These are phyloP conservation scores for Primulina huaijiensis DNA, from an alignment of 257 asterid species.

Conservation along the genomic window DNA sequence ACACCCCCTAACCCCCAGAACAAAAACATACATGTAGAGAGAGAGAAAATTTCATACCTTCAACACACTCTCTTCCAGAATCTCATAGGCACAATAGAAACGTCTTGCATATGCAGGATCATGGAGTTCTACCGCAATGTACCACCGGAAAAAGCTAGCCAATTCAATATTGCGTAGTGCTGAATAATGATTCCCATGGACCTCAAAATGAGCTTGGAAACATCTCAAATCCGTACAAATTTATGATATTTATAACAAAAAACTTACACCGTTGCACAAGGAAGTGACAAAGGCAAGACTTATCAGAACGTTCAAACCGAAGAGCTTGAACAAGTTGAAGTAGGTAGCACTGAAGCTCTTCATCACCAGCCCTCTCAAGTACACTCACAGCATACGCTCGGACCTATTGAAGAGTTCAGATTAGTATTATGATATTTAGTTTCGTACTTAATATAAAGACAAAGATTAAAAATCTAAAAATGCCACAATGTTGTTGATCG, in stretches of 20 bases:
- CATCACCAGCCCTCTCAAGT: slow-evolving; percentile 97
- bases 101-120: slow-evolving; percentile 93
- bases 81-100: slow-evolving; percentile 81
- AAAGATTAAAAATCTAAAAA: neutral
- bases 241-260: slow-evolving; percentile 27
- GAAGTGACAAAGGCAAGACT: slow-evolving; percentile 87
- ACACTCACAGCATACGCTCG: slow-evolving; percentile 98
- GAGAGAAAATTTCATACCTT: slow-evolving; percentile 48
- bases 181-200: slow-evolving; percentile 31
- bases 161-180: slow-evolving; percentile 84
- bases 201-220: slow-evolving; percentile 15
- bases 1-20: neutral
- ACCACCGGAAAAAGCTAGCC: slow-evolving; percentile 99
- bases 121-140: slow-evolving; percentile 96
- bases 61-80: slow-evolving; percentile 84
- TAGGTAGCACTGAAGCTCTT: slow-evolving; percentile 96
- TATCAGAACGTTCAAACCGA: slow-evolving; percentile 94
- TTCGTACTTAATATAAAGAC: neutral
- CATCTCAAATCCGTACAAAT: slow-evolving; percentile 25
- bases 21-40: neutral
- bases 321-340: slow-evolving; percentile 99
- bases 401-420: slow-evolving; percentile 45
- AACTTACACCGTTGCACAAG: slow-evolving; percentile 93
- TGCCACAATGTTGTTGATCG: neutral
- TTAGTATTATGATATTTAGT: slow-evolving; percentile 11